Base-by-base conservation (phyloP, 148 eudicot genomes). In the Limonium bicolor region DNA sequence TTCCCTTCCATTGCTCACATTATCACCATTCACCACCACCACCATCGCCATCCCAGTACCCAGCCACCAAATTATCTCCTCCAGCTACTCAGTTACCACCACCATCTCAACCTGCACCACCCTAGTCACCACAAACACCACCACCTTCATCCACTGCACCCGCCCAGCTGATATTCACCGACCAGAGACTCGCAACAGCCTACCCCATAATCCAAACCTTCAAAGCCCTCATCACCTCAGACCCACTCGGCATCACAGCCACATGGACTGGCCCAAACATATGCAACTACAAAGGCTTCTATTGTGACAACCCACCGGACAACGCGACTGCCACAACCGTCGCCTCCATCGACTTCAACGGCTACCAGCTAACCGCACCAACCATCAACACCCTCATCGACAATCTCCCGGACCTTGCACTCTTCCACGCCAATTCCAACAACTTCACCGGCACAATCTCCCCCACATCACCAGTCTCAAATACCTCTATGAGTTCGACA, bases 371-470 rank as follows among this genome's bases (percentile, higher is more conserved):
- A 3, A 23, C 54, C 0, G 86, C 92, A 0, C 80, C 86, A 3
- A 56, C 83, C 0, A 62, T 87, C 1, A 60, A 54, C 23, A 94
- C 86, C 14, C 82, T 87, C 63, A 61, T 87, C 11, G 88, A 87
- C 14, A 68, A 63, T 42, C 71, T 87, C 23, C 88, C 85, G 0
- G 94, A 82, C 42, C 36, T 82, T 27, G 88, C 86, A 3, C 52
- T 87, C 10, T 87, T 87, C 51, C 96, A 87, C 27, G 96, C 94
- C 10, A 87, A 87, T 34, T 76, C 96, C 20, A 87, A 87, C 67
- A 64, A 62, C 27, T 87, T 87, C 26, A 31, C 50, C 0, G 96
- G 94, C 27, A 51, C 54, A 2, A 52, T 82, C 8, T 56, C 94
- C 1, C 46, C 77, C 20, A 56, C 20, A 76, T 82, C 7, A 64